Conservation (phyloP, 768 basidiomycete genomes). For the Pisolithus albus region DNA sequence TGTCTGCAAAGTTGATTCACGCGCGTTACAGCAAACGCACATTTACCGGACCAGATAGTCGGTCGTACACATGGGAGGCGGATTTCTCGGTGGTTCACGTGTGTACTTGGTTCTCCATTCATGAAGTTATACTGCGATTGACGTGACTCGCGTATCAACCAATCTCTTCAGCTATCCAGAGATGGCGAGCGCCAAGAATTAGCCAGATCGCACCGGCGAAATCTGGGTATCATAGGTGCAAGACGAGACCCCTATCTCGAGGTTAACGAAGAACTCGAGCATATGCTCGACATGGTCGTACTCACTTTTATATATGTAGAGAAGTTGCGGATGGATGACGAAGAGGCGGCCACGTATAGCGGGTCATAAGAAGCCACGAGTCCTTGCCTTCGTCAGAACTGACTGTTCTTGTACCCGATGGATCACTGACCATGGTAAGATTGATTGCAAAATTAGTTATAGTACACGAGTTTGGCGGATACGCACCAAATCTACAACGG, state of each 20-base stretch:
- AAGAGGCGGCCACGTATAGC: neutral
- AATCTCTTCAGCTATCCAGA: neutral
- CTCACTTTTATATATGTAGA: conserved; percentile 26
- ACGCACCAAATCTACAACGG: neutral
- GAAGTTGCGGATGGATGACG: conserved; percentile 15
- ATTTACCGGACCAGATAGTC: conserved; percentile 28
- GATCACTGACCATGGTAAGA: neutral
- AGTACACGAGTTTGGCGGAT: no score
- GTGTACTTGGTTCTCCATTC: neutral
- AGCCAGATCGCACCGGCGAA: conserved; percentile 3
- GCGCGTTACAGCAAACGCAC: conserved; percentile 14
- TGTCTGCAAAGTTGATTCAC: neutral
- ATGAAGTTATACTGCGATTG: neutral
- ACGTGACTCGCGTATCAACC: neutral
- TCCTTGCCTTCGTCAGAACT: no score
- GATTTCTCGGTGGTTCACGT: conserved; percentile 1
- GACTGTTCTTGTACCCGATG: no score
- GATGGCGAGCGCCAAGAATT: neutral
- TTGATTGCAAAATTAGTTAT: neutral
- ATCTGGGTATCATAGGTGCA: conserved; percentile 1
- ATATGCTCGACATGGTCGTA: conserved; percentile 25
- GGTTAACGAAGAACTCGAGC: conserved; percentile 8
- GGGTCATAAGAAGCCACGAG: neutral
- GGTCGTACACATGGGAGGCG: conserved; percentile 28
- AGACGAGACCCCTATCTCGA: conserved; percentile 2